Evolutionary conservation across 2,329 filamentous ascomycete genomes (phyloP).

Genomic region (Ophiosphaerella herpotricha): DNA sequence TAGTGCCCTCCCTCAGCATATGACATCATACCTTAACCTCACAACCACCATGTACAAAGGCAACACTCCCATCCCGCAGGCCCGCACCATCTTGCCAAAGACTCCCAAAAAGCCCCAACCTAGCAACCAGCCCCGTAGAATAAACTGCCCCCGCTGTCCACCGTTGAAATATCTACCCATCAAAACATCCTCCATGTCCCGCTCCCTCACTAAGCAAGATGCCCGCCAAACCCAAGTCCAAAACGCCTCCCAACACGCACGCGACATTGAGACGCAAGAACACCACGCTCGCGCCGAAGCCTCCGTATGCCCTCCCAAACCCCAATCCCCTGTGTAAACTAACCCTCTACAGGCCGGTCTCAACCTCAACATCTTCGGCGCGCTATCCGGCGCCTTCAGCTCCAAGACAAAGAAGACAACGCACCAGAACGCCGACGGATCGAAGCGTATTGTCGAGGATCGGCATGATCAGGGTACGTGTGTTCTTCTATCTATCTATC

Average conservation of each 20-base stretch:
- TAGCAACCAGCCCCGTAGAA: not conserved
- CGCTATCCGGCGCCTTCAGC: conserved; percentile 38
- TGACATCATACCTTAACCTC: conserved; percentile 8
- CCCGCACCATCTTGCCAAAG: not conserved
- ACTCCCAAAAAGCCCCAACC: too few species aligned
- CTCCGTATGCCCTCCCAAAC: conserved; percentile 20
- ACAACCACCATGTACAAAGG: not conserved
- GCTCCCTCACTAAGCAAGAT: conserved; percentile 28
- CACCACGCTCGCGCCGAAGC: conserved; percentile 38
- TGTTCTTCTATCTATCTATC: too few species aligned
- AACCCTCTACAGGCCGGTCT: conserved; percentile 32
- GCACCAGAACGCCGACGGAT: conserved; percentile 33
- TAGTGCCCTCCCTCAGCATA: not conserved
- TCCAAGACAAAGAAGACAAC: conserved; percentile 40
- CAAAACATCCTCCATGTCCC: conserved; percentile 20
- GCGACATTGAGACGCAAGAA: conserved; percentile 34
- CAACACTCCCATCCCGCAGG: not conserved
- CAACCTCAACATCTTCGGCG: conserved; percentile 44
- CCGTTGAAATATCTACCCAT: not conserved
- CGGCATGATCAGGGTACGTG: conserved; percentile 28
- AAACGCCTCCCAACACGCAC: conserved; percentile 22
- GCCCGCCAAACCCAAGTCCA: conserved; percentile 26
- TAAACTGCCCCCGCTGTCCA: not conserved
- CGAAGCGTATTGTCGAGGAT: conserved; percentile 25
- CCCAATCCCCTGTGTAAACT: not conserved